Evolutionary conservation across 148 eudicot species (phyloP).

Genomic region (Chenopodium suecicum): DNA sequence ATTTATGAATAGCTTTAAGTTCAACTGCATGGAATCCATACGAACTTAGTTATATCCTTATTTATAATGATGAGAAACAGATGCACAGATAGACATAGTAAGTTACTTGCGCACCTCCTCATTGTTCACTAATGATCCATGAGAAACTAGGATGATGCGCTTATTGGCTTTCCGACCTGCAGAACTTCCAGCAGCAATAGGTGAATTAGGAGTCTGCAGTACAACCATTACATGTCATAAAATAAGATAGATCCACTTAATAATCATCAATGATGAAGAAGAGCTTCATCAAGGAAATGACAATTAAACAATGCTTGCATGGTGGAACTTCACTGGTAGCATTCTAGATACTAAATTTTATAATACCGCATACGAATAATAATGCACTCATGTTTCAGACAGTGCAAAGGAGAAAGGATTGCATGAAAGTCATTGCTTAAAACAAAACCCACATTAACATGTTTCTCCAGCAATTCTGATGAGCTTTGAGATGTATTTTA

Average conservation of each 20-base stretch:
- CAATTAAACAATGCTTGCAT: background rate
- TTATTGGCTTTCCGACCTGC: conserved; percentile 68
- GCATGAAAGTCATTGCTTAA: conserved; percentile 1
- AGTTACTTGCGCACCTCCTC: conserved; percentile 42
- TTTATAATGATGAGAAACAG: background rate
- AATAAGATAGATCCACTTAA: conserved; percentile 2
- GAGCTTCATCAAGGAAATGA: background rate
- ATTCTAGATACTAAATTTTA: background rate
- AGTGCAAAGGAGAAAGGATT: background rate
- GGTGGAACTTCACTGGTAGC: background rate
- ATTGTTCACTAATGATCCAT: conserved; percentile 51
- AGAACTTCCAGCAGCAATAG: conserved; percentile 70
- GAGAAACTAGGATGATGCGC: conserved; percentile 70
- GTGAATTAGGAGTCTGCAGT: conserved; percentile 90
- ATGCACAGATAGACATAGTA: background rate
- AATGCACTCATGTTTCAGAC: background rate
- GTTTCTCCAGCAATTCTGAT: background rate
- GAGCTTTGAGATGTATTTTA: background rate
- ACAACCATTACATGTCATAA: conserved; percentile 24
- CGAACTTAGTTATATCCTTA: background rate
- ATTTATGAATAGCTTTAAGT: background rate
- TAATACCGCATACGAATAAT: background rate
- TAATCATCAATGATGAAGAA: background rate
- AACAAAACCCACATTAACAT: background rate
- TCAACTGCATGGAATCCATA: background rate